These are phyloP conservation scores for Leccinum arenicola DNA, from an alignment of 768 basidiomycete genomes.

Conservation along the genomic window DNA sequence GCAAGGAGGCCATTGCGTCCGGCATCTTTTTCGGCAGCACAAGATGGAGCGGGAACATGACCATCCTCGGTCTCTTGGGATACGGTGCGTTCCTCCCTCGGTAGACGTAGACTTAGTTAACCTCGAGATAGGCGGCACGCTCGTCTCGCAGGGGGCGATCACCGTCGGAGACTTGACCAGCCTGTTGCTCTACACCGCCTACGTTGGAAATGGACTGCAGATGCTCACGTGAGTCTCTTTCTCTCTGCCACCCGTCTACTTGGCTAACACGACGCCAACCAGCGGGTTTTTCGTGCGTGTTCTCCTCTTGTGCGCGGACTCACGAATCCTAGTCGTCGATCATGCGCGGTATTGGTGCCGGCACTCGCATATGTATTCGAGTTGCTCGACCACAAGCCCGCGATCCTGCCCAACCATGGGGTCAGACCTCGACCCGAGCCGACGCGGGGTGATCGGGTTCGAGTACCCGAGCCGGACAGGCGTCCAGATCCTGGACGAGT, in stretches of 20 bases:
- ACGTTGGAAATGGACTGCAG: conserved; percentile 77
- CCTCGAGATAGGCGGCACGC: conserved; percentile 66
- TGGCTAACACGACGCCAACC: conserved; percentile 1
- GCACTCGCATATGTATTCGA: conserved; percentile 83
- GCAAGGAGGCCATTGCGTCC: conserved; percentile 85
- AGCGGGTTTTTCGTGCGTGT: conserved; percentile 40
- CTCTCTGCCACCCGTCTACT: neutral
- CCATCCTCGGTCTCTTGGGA: conserved; percentile 81
- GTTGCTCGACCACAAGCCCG: conserved; percentile 77
- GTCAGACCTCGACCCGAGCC: conserved; percentile 21
- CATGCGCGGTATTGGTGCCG: conserved; percentile 96
- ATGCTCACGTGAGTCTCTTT: conserved; percentile 63
- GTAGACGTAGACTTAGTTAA: neutral
- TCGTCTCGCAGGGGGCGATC: conserved; percentile 85
- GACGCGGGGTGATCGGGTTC: too few relatives aligned
- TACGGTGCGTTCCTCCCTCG: conserved; percentile 58
- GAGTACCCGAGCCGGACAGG: conserved; percentile 68
- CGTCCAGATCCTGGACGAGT: conserved; percentile 76
- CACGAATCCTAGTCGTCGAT: conserved; percentile 64
- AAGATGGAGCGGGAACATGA: conserved; percentile 92
- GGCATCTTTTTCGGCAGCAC: conserved; percentile 93
- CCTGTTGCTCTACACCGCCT: conserved; percentile 86
- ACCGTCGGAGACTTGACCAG: conserved; percentile 91
- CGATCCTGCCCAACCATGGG: conserved; percentile 66
- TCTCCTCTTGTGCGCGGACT: neutral